These are phyloP conservation scores for Eimeria nieschulzi DNA, from an alignment of 169 alveolate species.

Conservation along the genomic window DNA sequence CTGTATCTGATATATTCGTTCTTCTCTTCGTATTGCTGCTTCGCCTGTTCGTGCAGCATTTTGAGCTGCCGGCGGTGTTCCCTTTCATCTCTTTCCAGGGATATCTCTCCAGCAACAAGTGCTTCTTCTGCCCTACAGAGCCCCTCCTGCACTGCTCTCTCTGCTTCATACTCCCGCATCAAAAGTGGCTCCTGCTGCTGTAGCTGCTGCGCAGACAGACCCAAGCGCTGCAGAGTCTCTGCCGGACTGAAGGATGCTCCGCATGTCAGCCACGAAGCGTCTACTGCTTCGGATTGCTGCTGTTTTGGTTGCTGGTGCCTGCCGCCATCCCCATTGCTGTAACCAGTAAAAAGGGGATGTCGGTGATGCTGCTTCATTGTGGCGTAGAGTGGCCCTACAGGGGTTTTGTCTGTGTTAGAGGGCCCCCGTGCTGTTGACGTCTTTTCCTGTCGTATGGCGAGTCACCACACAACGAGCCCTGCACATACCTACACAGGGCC, in stretches of 20 bases:
- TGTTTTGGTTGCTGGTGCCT: background rate
- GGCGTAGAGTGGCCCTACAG: no score
- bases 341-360: background rate
- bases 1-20: background rate
- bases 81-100: conserved; percentile 48
- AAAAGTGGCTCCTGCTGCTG: conserved; percentile 35
- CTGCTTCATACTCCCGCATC: conserved; percentile 50
- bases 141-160: conserved; percentile 11
- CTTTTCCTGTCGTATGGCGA: no score
- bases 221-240: conserved; percentile 4
- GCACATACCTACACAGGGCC: no score
- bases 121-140: conserved; percentile 12
- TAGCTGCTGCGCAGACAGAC: conserved; percentile 1
- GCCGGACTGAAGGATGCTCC: conserved; percentile 17
- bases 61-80: conserved; percentile 60
- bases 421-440: no score
- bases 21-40: background rate
- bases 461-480: no score
- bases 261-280: conserved; percentile 21
- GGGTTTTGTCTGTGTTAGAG: no score
- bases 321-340: conserved; percentile 3
- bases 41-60: conserved; percentile 45
- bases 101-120: conserved; percentile 18
- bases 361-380: no score
- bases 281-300: background rate